phyloP scores from a whole-genome alignment of 2,329 filamentous ascomycete genomes.

The Fusarium pseudonygamai region DNA sequence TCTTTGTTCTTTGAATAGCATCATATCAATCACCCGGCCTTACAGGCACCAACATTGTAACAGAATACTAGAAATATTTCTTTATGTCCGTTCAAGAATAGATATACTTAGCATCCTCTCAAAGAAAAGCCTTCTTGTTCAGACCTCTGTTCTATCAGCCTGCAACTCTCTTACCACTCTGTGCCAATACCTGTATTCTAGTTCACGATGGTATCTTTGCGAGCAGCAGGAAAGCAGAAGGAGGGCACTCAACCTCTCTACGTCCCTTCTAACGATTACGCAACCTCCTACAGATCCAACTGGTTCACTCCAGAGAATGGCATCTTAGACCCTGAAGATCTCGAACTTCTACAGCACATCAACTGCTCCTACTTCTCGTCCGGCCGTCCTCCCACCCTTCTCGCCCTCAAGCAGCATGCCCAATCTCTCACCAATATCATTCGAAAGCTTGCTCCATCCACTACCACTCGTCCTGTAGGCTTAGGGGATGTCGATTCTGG shows the following conservation, averaged over 20 bases:
- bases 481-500: slow-evolving; percentile 36
- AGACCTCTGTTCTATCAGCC: not conserved
- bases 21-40: not conserved
- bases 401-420: slow-evolving; percentile 67
- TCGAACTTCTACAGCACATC: slow-evolving; percentile 52
- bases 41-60: not conserved
- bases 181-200: not conserved
- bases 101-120: not conserved
- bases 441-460: slow-evolving; percentile 55
- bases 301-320: slow-evolving; percentile 38
- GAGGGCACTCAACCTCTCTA: not conserved
- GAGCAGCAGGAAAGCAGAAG: slow-evolving; percentile 8
- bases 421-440: slow-evolving; percentile 66
- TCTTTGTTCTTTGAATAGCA: slow-evolving; percentile 38
- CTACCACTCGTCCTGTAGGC: slow-evolving; percentile 36
- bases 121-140: slow-evolving; percentile 5
- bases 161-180: not conserved
- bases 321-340: slow-evolving; percentile 30
- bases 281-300: slow-evolving; percentile 41
- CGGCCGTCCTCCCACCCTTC: slow-evolving; percentile 62
- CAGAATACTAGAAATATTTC: not conserved
- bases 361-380: slow-evolving; percentile 69
- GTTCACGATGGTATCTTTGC: not conserved
- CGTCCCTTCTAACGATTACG: slow-evolving; percentile 42
- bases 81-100: not conserved